phyloP scores from a whole-genome alignment of 169 alveolate species.

The Eimeria tenella region DNA sequence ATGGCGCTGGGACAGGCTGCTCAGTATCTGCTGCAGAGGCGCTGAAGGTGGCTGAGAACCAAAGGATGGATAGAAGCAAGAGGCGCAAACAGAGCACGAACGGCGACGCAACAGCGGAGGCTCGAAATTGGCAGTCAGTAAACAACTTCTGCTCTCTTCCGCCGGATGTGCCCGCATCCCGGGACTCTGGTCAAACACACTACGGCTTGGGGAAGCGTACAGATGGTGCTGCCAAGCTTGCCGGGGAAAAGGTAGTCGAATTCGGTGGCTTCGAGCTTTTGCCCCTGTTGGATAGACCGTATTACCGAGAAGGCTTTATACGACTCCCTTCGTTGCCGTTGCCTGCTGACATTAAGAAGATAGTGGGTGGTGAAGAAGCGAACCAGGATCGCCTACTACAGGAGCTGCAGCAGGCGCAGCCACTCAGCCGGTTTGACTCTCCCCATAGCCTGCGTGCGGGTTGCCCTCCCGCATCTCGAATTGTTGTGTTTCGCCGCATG shows the following conservation, averaged over 20 bases:
- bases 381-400: background rate
- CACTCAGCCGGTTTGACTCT: conserved; percentile 64
- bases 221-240: background rate
- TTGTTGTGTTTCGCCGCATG: conserved; percentile 62
- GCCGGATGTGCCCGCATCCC: conserved; percentile 32
- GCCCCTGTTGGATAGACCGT: conserved; percentile 48
- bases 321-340: conserved; percentile 45
- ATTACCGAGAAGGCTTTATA: conserved; percentile 57
- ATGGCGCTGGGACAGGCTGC: background rate
- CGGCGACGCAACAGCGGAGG: background rate
- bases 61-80: background rate
- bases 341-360: background rate
- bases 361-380: background rate
- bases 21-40: background rate
- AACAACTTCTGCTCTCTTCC: conserved; percentile 23
- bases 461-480: conserved; percentile 39
- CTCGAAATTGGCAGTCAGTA: conserved; percentile 28
- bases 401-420: conserved; percentile 58
- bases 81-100: conserved; percentile 5
- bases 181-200: background rate
- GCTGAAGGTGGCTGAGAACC: background rate
- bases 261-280: conserved; percentile 24
- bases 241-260: background rate
- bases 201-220: background rate
- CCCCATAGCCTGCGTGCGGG: conserved; percentile 40